phyloP scores from a whole-genome alignment of 768 basidiomycete genomes.

The Goffeauzyma gilvescens region DNA sequence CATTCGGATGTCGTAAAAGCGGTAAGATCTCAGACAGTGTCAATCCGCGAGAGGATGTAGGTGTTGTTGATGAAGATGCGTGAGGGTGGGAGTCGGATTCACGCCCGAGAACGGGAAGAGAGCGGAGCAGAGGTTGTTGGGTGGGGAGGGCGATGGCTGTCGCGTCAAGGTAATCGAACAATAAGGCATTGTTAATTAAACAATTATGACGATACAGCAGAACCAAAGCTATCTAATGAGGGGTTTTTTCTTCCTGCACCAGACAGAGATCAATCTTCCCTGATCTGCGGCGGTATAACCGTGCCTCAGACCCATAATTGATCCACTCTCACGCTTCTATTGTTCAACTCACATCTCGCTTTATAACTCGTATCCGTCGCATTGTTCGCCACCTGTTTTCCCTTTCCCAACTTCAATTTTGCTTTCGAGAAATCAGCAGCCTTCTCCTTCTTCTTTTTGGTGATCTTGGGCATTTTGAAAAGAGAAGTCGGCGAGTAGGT shows the following conservation, averaged over 20 bases:
- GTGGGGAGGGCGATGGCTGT: conserved; percentile 78
- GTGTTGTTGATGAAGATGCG: conserved; percentile 21
- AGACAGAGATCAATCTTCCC: too few species aligned
- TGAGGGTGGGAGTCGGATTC: too few species aligned
- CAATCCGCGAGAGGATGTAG: conserved; percentile 57
- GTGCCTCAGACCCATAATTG: too few species aligned
- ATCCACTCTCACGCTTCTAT: too few species aligned
- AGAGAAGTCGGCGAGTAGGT: too few species aligned
- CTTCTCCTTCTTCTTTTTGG: conserved; percentile 72
- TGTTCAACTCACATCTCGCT: conserved; percentile 51
- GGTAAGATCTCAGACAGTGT: conserved; percentile 56
- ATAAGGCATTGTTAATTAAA: too few species aligned
- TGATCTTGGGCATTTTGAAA: conserved; percentile 60
- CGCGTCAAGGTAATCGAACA: too few species aligned
- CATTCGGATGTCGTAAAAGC: conserved; percentile 67
- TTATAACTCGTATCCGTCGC: conserved; percentile 92
- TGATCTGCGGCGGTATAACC: too few species aligned
- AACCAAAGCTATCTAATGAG: too few species aligned
- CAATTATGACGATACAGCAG: neutral
- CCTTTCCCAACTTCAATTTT: conserved; percentile 89
- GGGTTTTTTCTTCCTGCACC: too few species aligned
- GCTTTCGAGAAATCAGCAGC: conserved; percentile 88
- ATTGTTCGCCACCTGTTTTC: conserved; percentile 62
- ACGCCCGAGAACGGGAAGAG: conserved; percentile 25
- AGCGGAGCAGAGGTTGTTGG: conserved; percentile 40